Evolutionary conservation across 78 protist species (phyloP).

Genomic region (Dictyostelium capitatum): DNA sequence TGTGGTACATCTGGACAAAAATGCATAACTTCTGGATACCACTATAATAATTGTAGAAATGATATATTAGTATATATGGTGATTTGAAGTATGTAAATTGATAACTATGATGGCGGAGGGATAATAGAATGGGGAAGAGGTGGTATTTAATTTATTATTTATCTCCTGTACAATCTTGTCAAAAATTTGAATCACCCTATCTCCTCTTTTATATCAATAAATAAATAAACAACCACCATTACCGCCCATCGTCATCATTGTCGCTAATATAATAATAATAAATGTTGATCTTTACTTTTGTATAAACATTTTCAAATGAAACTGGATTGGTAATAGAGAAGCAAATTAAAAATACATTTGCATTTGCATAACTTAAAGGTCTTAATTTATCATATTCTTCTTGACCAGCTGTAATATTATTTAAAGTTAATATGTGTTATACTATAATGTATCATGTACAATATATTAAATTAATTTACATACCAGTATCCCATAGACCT

Average conservation of each 20-base stretch:
- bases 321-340: slow-evolving; percentile 89
- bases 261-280: neutral
- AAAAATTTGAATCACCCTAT: neutral
- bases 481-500: slow-evolving; percentile 94
- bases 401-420: slow-evolving; percentile 96
- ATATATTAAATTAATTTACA: slow-evolving; percentile 40
- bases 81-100: neutral
- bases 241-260: neutral
- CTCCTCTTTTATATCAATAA: neutral
- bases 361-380: slow-evolving; percentile 92
- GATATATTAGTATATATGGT: neutral
- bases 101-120: neutral
- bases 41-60: slow-evolving; percentile 35
- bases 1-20: slow-evolving; percentile 93
- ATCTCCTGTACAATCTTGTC: too few relatives aligned
- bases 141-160: neutral
- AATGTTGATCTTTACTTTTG: slow-evolving; percentile 53
- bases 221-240: neutral
- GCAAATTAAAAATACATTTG: slow-evolving; percentile 94
- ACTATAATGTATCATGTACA: neutral
- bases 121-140: too few relatives aligned
- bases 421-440: slow-evolving; percentile 92
- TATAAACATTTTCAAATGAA: slow-evolving; percentile 93
- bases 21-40: slow-evolving; percentile 95
- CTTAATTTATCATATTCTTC: slow-evolving; percentile 95